phyloP scores from a whole-genome alignment of 495 filamentous ascomycete genomes.

The Lasiosphaeriaceae sp. region DNA sequence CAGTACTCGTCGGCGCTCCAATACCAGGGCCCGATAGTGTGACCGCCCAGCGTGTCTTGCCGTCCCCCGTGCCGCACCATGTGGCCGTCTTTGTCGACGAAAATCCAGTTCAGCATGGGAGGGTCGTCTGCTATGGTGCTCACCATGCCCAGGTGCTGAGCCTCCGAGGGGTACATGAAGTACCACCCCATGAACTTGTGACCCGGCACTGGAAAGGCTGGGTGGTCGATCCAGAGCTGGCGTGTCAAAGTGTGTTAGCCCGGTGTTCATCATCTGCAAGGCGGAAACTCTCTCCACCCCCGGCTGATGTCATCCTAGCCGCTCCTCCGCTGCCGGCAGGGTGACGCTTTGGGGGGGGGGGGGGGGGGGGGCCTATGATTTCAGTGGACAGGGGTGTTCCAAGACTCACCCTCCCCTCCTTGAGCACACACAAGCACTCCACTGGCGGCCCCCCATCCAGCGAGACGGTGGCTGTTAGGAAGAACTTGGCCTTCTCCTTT shows the following conservation, averaged over 20 bases:
- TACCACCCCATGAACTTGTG: conserved; percentile 59
- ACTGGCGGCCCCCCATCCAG: conserved; percentile 34
- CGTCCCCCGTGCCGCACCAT: conserved; percentile 52
- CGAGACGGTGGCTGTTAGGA: conserved; percentile 42
- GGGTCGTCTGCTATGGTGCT: conserved; percentile 55
- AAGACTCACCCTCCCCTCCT: conserved; percentile 40
- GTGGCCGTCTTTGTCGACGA: conserved; percentile 53
- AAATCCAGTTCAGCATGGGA: conserved; percentile 63
- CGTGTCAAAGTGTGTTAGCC: conserved; percentile 3
- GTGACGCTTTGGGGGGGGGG: background rate
- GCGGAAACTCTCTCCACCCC: background rate
- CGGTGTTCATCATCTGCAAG: background rate
- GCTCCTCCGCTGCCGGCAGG: background rate
- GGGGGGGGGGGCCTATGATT: background rate
- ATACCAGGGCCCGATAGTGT: conserved; percentile 55
- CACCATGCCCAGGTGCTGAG: conserved; percentile 53
- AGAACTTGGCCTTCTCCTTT: conserved; percentile 51
- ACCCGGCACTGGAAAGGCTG: conserved; percentile 37
- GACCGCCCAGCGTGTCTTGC: conserved; percentile 40
- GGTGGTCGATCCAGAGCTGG: conserved; percentile 46
- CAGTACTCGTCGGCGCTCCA: conserved; percentile 53
- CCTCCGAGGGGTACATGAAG: conserved; percentile 55
- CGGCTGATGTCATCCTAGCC: conserved; percentile 12
- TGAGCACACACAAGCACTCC: conserved; percentile 39
- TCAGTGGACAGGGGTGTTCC: background rate